Evolutionary conservation across 352 stramenopile genomes (phyloP), one percentile per base, ranked within the genome.

Genomic region (Globisporangium takayamanum): DNA sequence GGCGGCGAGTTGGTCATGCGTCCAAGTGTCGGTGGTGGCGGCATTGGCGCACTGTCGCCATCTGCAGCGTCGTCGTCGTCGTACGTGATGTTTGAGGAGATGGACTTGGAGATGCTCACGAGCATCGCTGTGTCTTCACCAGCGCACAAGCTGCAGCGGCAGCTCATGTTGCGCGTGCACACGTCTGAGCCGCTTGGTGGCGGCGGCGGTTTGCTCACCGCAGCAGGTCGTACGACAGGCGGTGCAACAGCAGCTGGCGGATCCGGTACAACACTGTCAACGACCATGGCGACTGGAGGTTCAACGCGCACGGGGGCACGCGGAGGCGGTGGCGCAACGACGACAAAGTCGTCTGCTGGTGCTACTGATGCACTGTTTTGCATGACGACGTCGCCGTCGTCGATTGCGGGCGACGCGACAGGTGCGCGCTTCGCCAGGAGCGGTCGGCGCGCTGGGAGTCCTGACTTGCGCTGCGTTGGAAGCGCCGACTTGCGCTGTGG

Each of bases 131-230:
- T 69, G 64, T 95, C 84, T 59, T 92, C 87, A 57, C 84, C 82
- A 20, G 78, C 71, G 65, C 86, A 95, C 56, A 94, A 76, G 48
- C 66, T 76, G 70, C 86, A 95, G 57, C 60, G 88, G 74, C 86
- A 95, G 66, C 75, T 95, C 78, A 91, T 90, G 65, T 87, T 94
- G 58, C 86, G 84, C 41, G 92, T 71, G 42, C 86, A 95, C 70
- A 84, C 88, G 44, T 89, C 79, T 26, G 68, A 69, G 76, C 87
- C 87, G 76, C 87, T 87, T 26, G 39, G 62, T 44, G 41, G 41
- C 3, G 41, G 14, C 15, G 41, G 41, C 3, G 15, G 41, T 8
- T 46, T 46, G 41, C 15, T 46, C 41, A n/a, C 41, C 8, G 18
- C 41, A 46, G 41, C 41, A 20, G 41, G 39, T 18, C 12, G 39